phyloP scores from a whole-genome alignment of 257 asterid species.

The Nicotiana noctiflora region DNA sequence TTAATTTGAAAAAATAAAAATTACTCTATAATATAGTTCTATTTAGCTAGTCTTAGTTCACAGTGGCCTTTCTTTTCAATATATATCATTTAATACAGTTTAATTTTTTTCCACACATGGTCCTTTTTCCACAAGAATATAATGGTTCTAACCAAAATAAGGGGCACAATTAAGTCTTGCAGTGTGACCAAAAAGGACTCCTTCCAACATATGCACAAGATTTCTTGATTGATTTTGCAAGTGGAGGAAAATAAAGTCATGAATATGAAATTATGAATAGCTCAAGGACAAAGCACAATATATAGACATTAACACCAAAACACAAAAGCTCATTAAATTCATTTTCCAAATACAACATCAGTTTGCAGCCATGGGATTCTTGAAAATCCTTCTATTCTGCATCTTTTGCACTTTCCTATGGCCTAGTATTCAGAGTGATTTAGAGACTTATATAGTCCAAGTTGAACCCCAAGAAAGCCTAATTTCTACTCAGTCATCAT shows the following conservation, averaged over 20 bases:
- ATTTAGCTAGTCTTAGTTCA: background rate
- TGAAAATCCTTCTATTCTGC: background rate
- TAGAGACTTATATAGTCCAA: conserved; percentile 37
- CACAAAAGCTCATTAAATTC: background rate
- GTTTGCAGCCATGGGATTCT: background rate
- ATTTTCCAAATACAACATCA: background rate
- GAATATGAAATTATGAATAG: background rate
- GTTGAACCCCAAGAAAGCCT: conserved; percentile 17
- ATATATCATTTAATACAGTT: background rate
- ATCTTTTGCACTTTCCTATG: background rate
- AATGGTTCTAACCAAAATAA: background rate
- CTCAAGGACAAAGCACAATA: background rate
- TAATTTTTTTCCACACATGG: background rate
- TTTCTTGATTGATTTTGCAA: background rate
- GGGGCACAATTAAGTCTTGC: background rate
- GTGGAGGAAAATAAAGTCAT: background rate
- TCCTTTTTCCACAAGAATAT: background rate
- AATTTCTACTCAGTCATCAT: background rate
- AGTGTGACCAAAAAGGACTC: background rate
- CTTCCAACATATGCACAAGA: background rate
- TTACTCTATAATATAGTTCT: background rate
- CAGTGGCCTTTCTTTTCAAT: background rate
- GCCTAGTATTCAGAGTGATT: background rate
- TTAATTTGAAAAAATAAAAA: background rate
- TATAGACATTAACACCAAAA: background rate